A percentile compares a stretch with the other conserved stretches of the same genome.
These are phyloP conservation scores for Stachybotrys elegans DNA, from an alignment of 2,329 filamentous ascomycete genomes.

Conservation along the genomic window DNA sequence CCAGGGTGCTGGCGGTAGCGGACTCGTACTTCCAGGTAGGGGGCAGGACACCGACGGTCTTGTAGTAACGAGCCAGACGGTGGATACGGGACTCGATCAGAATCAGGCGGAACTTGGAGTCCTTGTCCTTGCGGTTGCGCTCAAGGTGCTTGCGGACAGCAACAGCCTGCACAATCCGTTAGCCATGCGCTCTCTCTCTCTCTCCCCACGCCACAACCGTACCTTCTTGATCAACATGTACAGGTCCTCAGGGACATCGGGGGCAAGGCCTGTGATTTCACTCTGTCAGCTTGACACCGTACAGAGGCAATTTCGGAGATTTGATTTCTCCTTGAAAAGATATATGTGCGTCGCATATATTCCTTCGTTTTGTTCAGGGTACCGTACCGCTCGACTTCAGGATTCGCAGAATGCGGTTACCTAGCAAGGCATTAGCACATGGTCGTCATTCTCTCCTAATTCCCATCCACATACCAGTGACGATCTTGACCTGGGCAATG, in stretches of 20 bases:
- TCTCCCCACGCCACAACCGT: no score
- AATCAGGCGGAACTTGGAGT: constrained; percentile 99
- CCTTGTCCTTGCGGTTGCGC: constrained; percentile 99
- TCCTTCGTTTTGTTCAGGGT: constrained; percentile 22
- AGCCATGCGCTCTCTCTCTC: no score
- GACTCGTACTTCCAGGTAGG: constrained; percentile 99
- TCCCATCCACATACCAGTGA: constrained; percentile 68
- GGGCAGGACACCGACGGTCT: constrained; percentile 79
- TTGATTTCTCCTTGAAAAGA: constrained; percentile 17
- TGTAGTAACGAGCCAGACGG: constrained; percentile 99
- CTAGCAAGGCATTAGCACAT: constrained; percentile 48
- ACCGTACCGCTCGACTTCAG: constrained; percentile 94
- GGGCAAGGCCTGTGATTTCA: constrained; percentile 91
- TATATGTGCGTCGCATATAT: constrained; percentile 20
- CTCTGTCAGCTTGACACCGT: constrained; percentile 93
- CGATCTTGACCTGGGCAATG: constrained; percentile 94
- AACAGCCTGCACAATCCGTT: constrained; percentile 61
- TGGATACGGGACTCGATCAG: constrained; percentile 99
- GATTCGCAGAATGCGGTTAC: constrained; percentile 99
- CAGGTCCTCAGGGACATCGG: constrained; percentile 97
- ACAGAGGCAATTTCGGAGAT: constrained; percentile 68
- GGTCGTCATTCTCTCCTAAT: constrained; percentile 28
- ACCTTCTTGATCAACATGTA: constrained; percentile 99
- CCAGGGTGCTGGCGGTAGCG: constrained; percentile 90
- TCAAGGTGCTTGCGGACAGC: constrained; percentile 99